Evolutionary conservation across 2,329 filamentous ascomycete species (phyloP).

Genomic region (Lecanicillium sp.): DNA sequence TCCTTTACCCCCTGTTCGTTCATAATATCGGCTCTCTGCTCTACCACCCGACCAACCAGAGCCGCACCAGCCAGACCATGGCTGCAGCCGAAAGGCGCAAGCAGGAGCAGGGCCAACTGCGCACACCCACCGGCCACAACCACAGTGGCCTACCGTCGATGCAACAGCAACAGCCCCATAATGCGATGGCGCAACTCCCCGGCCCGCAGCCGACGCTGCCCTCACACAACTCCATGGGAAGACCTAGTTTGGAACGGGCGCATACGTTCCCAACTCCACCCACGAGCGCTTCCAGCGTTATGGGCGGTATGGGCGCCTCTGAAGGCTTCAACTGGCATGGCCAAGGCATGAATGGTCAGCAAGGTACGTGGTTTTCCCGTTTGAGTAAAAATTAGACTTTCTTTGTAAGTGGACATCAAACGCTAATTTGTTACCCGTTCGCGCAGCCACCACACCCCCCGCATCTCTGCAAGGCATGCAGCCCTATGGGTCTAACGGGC

Average conservation of each 20-base stretch:
- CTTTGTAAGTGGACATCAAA: too few relatives aligned
- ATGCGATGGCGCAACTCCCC: conserved; percentile 49
- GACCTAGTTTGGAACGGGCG: conserved; percentile 73
- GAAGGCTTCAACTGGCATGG: conserved; percentile 74
- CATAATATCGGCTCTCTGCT: conserved; percentile 92
- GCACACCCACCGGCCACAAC: conserved; percentile 41
- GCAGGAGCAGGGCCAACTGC: conserved; percentile 58
- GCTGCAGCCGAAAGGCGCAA: conserved; percentile 74
- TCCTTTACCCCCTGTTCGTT: conserved; percentile 91
- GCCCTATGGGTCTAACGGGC: conserved; percentile 60
- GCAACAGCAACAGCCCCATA: conserved; percentile 51
- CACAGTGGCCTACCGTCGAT: conserved; percentile 51
- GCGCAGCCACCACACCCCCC: conserved; percentile 73
- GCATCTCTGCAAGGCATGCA: conserved; percentile 71
- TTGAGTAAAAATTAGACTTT: too few relatives aligned
- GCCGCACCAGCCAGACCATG: conserved; percentile 75
- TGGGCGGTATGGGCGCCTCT: conserved; percentile 61
- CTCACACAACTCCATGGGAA: conserved; percentile 62
- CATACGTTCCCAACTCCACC: conserved; percentile 93
- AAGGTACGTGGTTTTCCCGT: conserved; percentile 56
- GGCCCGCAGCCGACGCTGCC: conserved; percentile 46
- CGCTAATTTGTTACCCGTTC: conserved; percentile 83
- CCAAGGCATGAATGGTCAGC: conserved; percentile 52
- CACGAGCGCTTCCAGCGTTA: conserved; percentile 83
- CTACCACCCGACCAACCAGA: conserved; percentile 88